Base-by-base conservation (phyloP, 495 filamentous ascomycete species). In the Neurospora sp. region DNA sequence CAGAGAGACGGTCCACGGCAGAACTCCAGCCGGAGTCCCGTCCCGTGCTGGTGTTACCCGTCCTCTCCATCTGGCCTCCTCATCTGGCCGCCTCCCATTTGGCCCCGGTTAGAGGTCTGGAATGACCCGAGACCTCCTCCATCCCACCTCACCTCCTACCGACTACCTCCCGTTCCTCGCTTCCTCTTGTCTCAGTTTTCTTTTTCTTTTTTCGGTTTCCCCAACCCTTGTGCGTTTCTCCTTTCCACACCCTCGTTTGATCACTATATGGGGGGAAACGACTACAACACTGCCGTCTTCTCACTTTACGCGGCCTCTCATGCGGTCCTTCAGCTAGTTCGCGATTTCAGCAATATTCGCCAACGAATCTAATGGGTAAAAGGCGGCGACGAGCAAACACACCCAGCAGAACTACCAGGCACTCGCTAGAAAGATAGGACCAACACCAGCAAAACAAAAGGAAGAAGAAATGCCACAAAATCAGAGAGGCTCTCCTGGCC, bases 351-450 rank as follows among this genome's bases (percentile, higher is more conserved):
- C 42, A 45, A 38, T 69, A 45, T n/a, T 38, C 42, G 39, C 21
- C 28, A 31, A 24, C 39, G 39, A 71, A 48, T 66, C 73, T 78
- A 69, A 79, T 79, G 78, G 78, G 70, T 74, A 77, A 73, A 38
- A 70, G 75, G 37, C 76, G 76, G 39, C 72, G 66, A 5, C 70
- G 24, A 28, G 34, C 48, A 24, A 71, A 72, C 69, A 69, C 69
- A 38, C 31, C 38, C 17, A 75, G 13, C 13, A 66, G 71, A 78
- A 66, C 21, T 69, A 73, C 69, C 73, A 62, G 73, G 39, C 66
- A 71, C 28, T 38, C 71, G 39, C 75, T 40, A 34, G 15, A 36
- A 34, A n/a, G 31, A 31, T 73, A 72, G 72, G 62, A 59, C 71
- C 42, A 73, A 36, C 39, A 39, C 36, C 28, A 48, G 38, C 43